Conservation (phyloP, 148 eudicot species). For the Cornus controversa region DNA sequence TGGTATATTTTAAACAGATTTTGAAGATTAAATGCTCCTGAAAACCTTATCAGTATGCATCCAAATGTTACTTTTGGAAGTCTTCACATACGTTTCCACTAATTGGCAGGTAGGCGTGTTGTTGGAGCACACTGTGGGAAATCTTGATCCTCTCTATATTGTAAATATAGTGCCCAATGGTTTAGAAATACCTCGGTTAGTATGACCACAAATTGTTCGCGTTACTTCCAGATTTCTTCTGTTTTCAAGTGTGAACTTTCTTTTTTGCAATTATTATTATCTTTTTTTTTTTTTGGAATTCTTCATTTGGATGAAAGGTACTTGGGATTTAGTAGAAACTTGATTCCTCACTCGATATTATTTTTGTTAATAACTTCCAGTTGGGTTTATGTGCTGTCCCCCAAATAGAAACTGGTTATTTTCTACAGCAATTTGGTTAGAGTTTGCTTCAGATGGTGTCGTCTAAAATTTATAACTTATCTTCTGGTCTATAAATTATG, state of each 20-base stretch:
- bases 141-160: conserved; percentile 91
- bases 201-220: conserved; percentile 2
- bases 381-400: too few relatives aligned
- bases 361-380: too few relatives aligned
- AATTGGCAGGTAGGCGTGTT: conserved; percentile 77
- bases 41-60: neutral
- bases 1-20: conserved; percentile 46
- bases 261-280: neutral
- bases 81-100: neutral
- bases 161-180: conserved; percentile 95
- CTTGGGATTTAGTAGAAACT: too few relatives aligned
- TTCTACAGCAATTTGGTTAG: too few relatives aligned
- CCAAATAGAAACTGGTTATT: too few relatives aligned
- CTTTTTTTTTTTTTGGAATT: too few relatives aligned
- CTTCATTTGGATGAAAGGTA: too few relatives aligned
- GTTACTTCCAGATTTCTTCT: neutral
- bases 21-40: conserved; percentile 8
- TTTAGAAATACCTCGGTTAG: conserved; percentile 93
- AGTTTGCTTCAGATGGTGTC: too few relatives aligned
- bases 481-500: too few relatives aligned
- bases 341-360: too few relatives aligned
- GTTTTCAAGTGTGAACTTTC: neutral
- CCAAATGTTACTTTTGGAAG: neutral
- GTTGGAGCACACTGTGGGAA: conserved; percentile 95
- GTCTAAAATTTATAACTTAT: too few relatives aligned